phyloP scores from a whole-genome alignment of 306 rosid species.

The Vigna reflexopilosa region DNA sequence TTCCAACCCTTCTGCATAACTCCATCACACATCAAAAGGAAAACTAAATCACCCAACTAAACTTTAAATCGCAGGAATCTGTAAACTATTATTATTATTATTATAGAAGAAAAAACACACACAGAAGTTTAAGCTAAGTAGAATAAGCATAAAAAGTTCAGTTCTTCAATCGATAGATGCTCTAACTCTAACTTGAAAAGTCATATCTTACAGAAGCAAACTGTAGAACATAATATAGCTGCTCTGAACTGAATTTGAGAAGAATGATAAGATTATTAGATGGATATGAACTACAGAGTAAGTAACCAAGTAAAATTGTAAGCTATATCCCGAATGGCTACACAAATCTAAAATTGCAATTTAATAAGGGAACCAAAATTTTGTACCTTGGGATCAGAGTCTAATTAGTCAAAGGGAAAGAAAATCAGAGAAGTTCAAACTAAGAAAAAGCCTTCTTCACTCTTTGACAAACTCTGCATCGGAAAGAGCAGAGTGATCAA shows the following conservation, averaged over 20 bases:
- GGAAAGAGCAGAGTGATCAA: conserved; percentile 81
- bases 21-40: neutral
- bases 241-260: conserved; percentile 45
- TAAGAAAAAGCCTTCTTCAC: conserved; percentile 14
- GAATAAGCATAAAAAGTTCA: conserved; percentile 30
- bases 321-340: conserved; percentile 38
- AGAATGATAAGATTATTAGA: conserved; percentile 31
- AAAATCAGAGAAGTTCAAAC: neutral
- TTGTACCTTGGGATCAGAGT: conserved; percentile 51
- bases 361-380: conserved; percentile 53
- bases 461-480: conserved; percentile 72
- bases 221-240: conserved; percentile 28
- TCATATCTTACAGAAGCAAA: conserved; percentile 18
- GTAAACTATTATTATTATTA: neutral
- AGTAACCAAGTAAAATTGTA: neutral
- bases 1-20: conserved; percentile 42
- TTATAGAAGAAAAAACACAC: neutral
- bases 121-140: neutral
- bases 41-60: neutral
- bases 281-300: conserved; percentile 31
- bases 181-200: conserved; percentile 23
- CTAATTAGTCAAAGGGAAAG: neutral
- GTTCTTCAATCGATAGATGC: conserved; percentile 42
- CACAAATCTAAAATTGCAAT: conserved; percentile 44
- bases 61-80: neutral